Conservation (phyloP, 163 green algal species). For the Chlorella variabilis region DNA sequence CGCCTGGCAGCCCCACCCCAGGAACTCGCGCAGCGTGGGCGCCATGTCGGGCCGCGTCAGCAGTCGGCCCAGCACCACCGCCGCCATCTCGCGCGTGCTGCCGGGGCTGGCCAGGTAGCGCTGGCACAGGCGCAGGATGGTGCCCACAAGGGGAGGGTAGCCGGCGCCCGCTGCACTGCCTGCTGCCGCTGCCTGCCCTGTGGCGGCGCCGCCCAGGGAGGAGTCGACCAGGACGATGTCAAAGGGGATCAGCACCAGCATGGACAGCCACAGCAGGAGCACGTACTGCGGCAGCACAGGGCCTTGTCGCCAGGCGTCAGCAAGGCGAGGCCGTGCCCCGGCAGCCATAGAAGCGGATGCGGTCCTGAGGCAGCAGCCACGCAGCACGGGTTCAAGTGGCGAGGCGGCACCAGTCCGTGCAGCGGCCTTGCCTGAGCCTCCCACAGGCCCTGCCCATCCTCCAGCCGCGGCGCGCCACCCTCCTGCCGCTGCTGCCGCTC, state of each 20-base stretch:
- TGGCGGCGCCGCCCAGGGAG: not conserved
- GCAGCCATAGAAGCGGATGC: too few species aligned
- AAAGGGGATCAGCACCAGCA: slow-evolving; percentile 95
- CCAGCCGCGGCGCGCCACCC: not conserved
- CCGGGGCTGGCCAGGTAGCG: slow-evolving; percentile 49
- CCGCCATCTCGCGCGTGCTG: slow-evolving; percentile 78
- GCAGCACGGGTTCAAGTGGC: too few species aligned
- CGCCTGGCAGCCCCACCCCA: slow-evolving; percentile 64
- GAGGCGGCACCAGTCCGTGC: too few species aligned
- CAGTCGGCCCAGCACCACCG: slow-evolving; percentile 82
- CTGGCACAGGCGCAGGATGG: slow-evolving; percentile 56
- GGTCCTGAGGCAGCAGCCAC: too few species aligned
- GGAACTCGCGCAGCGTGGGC: slow-evolving; percentile 68
- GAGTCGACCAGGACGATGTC: slow-evolving; percentile 89
- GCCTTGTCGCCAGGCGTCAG: too few species aligned
- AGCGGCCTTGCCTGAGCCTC: slow-evolving; percentile 18
- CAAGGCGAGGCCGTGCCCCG: too few species aligned
- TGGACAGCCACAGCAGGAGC: slow-evolving; percentile 94
- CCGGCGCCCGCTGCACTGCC: not conserved
- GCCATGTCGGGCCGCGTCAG: slow-evolving; percentile 91
- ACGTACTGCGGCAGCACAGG: too few species aligned
- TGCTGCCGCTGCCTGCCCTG: not conserved
- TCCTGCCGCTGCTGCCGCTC: not conserved
- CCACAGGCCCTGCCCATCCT: slow-evolving; percentile 17
- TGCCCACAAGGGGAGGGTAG: slow-evolving; percentile 40